Percentiles rank a stretch among this genome's conserved stretches.
phyloP scores from a whole-genome alignment of 2,329 filamentous ascomycete species.

The Ophiostoma montium region DNA sequence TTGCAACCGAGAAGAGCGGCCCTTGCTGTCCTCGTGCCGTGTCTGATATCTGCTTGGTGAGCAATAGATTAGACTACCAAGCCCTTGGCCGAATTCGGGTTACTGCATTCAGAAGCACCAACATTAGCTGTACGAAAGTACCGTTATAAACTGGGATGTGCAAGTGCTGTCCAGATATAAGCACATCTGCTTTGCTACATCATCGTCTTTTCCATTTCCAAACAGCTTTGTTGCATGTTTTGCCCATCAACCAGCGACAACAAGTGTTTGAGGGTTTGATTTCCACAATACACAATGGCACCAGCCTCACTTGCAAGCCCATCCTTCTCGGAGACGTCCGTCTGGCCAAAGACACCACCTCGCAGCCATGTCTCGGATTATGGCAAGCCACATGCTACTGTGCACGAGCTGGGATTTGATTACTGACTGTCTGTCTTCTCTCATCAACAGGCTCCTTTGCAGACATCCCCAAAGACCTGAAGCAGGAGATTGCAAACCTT shows the following conservation, averaged over 20 bases:
- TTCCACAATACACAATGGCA: background rate
- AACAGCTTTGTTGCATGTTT: no score
- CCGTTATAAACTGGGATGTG: no score
- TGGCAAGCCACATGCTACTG: background rate
- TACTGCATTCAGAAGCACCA: no score
- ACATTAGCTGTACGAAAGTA: no score
- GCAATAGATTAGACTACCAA: no score
- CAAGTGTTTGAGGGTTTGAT: background rate
- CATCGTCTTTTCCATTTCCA: no score
- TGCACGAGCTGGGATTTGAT: background rate
- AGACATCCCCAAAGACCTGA: slow-evolving; percentile 75
- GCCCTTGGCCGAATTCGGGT: no score
- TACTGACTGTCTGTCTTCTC: background rate
- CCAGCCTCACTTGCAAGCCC: background rate
- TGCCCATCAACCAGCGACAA: no score
- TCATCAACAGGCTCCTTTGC: slow-evolving; percentile 60
- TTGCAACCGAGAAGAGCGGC: background rate
- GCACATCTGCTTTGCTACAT: no score
- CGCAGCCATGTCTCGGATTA: background rate
- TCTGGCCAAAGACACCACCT: background rate
- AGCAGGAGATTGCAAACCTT: slow-evolving; percentile 64
- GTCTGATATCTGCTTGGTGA: background rate
- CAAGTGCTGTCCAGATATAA: no score
- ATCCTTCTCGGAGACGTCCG: background rate
- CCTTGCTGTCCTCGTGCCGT: background rate